Evolutionary conservation across 768 basidiomycete genomes (phyloP), one percentile per base, ranked within the genome.

Genomic region (Suillus plorans): DNA sequence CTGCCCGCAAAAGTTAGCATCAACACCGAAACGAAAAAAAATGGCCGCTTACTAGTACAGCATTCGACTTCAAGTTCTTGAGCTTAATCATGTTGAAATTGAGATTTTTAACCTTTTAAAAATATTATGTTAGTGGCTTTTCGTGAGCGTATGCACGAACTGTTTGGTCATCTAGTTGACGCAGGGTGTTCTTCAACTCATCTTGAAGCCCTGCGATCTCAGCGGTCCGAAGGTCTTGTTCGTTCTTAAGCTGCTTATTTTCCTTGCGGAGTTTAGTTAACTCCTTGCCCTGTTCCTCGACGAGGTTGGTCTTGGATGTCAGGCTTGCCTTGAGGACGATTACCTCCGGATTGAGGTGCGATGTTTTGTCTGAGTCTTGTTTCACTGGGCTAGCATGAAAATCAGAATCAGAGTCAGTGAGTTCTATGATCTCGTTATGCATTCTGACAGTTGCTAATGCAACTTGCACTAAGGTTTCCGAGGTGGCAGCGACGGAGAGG

Each of bases 161-260:
- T 18, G 59, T 61, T 9, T 63, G 44, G 4, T 62, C 58, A 20
- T 62, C 31, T 5, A 39, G 31, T 14, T 62, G 37, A 14, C n/a
- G 44, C 13, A 47, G 7, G 14, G 62, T 31, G 28, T 52, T 45
- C 22, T 65, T 65, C 36, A 65, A 7, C n/a, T 36, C 28, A 10
- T 47, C 49, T 41, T 64, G 64, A 44, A 64, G 61, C 25, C 61
- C 14, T 37, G 49, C 61, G 12, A 63, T 64, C 12, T 52, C 50
- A 22, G 42, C 47, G 18, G 34, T 63, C 61, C 63, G 64, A 4
- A 39, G 1, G 16, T 63, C 28, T 34, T 50, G 53, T 14, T 64
- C 39, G 10, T 25, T 49, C 41, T 25, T 55, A 18, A 65, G 5
- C 7, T 36, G 20, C 25, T 28, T 34, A 20, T 65, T 65, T 22